phyloP scores from a whole-genome alignment of 2,329 filamentous ascomycete genomes.

The Stachybotrys chartarum region DNA sequence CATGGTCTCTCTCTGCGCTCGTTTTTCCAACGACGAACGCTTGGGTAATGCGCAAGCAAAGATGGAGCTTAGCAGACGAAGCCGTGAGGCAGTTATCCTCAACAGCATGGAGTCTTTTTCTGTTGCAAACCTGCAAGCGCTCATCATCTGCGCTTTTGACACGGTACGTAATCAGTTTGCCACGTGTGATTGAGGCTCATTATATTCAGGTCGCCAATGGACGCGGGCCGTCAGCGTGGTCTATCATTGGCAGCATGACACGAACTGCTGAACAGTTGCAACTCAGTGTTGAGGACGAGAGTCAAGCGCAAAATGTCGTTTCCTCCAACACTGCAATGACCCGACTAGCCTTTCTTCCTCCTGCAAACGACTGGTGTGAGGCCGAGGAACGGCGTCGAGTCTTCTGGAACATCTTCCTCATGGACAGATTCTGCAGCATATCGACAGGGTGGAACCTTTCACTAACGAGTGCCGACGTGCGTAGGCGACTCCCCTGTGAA shows the following conservation, averaged over 20 bases:
- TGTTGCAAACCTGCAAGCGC: slow-evolving; percentile 24
- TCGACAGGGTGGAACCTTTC: slow-evolving; percentile 24
- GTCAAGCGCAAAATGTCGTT: slow-evolving; percentile 14
- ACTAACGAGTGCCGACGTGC: slow-evolving; percentile 27
- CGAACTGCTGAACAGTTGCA: slow-evolving; percentile 30
- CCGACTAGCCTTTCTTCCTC: too few species aligned
- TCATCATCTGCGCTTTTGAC: slow-evolving; percentile 27
- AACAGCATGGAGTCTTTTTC: slow-evolving; percentile 26
- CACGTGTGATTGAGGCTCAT: background rate
- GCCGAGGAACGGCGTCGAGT: slow-evolving; percentile 29
- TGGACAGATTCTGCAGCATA: slow-evolving; percentile 33
- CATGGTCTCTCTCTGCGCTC: slow-evolving; percentile 20
- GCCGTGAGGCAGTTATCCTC: slow-evolving; percentile 21
- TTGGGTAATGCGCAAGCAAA: slow-evolving; percentile 13
- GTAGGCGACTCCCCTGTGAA: slow-evolving; percentile 29
- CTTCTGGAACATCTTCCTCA: slow-evolving; percentile 33
- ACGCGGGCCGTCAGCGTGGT: slow-evolving; percentile 24
- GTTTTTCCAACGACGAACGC: slow-evolving; percentile 16
- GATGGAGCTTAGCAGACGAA: slow-evolving; percentile 18
- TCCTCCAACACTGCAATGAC: slow-evolving; percentile 20
- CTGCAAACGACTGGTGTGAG: slow-evolving; percentile 29
- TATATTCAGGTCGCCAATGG: slow-evolving; percentile 23
- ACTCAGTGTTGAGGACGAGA: slow-evolving; percentile 26
- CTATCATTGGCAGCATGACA: slow-evolving; percentile 29
- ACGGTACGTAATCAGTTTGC: slow-evolving; percentile 5